These are phyloP conservation scores for Peziza echinospora DNA, from an alignment of 495 filamentous ascomycete genomes.

Conservation along the genomic window DNA sequence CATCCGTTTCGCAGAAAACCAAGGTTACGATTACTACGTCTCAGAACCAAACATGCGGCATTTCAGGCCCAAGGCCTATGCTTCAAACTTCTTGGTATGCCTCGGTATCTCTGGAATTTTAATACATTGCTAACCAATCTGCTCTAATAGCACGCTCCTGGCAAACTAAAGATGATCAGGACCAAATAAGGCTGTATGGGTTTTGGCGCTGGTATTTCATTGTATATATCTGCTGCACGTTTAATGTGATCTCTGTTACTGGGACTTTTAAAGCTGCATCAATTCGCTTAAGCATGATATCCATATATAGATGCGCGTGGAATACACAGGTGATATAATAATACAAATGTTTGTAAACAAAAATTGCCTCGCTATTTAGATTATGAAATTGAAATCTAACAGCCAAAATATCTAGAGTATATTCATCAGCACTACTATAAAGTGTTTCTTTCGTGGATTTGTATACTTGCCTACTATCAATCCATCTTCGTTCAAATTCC, in stretches of 20 bases:
- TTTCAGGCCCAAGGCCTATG: constrained; percentile 80
- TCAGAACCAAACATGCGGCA: constrained; percentile 84
- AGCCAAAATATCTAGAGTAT: constrained; percentile 18
- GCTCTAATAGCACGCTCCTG: constrained; percentile 34
- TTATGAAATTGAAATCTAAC: constrained; percentile 11
- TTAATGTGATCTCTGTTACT: too few relatives aligned
- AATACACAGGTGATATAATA: neutral
- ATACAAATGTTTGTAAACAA: too few relatives aligned
- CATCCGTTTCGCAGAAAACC: constrained; percentile 87
- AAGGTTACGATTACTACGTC: constrained; percentile 97
- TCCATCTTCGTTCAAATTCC: constrained; percentile 55
- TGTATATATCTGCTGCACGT: too few relatives aligned
- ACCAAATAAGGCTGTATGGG: too few relatives aligned
- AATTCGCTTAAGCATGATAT: too few relatives aligned
- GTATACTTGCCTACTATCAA: constrained; percentile 28
- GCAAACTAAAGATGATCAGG: constrained; percentile 75
- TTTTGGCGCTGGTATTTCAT: too few relatives aligned
- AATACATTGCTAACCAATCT: neutral
- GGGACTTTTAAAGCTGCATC: too few relatives aligned
- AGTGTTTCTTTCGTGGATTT: too few relatives aligned
- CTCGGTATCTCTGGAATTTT: neutral
- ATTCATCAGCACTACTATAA: neutral
- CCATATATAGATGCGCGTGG: too few relatives aligned
- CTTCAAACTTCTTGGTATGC: constrained; percentile 61
- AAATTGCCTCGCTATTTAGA: too few relatives aligned